phyloP scores from a whole-genome alignment of 257 asterid genomes.

The Fraxinus anomala region DNA sequence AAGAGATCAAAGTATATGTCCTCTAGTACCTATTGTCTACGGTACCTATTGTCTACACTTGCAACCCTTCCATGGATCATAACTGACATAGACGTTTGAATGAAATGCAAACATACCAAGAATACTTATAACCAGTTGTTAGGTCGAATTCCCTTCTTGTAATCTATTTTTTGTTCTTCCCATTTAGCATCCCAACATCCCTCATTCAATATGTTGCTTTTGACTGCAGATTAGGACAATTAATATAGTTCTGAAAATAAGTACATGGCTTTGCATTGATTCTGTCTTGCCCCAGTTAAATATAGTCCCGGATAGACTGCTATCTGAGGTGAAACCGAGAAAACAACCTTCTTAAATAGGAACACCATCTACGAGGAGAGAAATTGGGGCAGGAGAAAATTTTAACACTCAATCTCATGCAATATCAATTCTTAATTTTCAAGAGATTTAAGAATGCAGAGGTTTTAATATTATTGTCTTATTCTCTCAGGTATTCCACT shows the following conservation, averaged over 20 bases:
- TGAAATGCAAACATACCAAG: not conserved
- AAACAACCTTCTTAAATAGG: not conserved
- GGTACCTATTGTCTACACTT: not conserved
- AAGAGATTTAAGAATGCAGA: not conserved
- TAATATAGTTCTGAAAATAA: not conserved
- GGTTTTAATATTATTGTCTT: not conserved
- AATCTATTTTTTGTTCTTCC: too few species aligned
- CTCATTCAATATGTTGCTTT: too few species aligned
- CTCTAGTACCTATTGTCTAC: not conserved
- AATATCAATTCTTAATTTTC: too few species aligned
- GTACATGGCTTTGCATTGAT: too few species aligned
- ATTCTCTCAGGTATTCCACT: slow-evolving; percentile 61
- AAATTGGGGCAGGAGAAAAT: slow-evolving; percentile 18
- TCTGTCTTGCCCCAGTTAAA: not conserved
- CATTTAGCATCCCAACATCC: too few species aligned
- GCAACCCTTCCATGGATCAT: not conserved
- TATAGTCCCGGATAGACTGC: not conserved
- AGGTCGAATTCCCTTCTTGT: too few species aligned
- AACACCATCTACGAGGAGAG: not conserved
- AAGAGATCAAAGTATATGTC: too few species aligned
- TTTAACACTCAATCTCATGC: too few species aligned
- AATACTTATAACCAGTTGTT: too few species aligned
- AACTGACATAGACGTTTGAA: not conserved
- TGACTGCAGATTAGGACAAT: not conserved
- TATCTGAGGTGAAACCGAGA: not conserved